Base-by-base conservation (phyloP, 2,329 filamentous ascomycete species). In the Fusarium sp. region DNA sequence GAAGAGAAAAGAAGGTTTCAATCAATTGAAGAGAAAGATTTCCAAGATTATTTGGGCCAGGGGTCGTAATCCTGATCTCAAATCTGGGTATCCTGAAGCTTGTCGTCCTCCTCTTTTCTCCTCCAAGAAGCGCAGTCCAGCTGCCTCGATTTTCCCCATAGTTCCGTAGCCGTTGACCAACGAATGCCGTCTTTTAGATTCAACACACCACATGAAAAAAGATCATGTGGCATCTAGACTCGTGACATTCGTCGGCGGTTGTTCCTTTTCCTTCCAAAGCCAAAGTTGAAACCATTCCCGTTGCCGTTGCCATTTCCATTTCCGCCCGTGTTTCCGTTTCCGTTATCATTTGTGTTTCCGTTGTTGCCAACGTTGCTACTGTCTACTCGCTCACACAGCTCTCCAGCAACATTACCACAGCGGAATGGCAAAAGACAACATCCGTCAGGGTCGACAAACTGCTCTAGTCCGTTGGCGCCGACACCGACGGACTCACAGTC, bases 351-450 rank as follows among this genome's bases (percentile, higher is more conserved):
- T 8, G 8, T n/a, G 20, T 58, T 38, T 3, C 27, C 27, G 14
- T 37, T 37, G n/a, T 22, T 35, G 11, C 22, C 35, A 14, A 8
- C 35, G 9, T 8, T 38, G 32, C 6, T 54, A 14, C 30, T 33
- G 9, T 20, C 17, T 10, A 68, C 66, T 8, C 61, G 45, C 50
- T 65, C 66, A 17, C 66, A 68, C 14, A 33, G 22, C 27, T 68
- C 61, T 4, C 65, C 65, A 9, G 52, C 65, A 60, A 59, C 60
- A 4, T 68, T 68, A 1, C 65, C 65, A n/a, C 65, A 68, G 20
- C 65, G 65, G 4, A 64, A 20, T 6, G 65, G 65, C 22, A 68
- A 38, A 14, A 64, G 60, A 30, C 65, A 68, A 6, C 65, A 68
- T 8, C 65, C 65, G 6, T 68, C 65, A 20, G 38, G 38, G 2